These are phyloP conservation scores for Diatrype stigma DNA, from an alignment of 2,329 filamentous ascomycete species.

Conservation along the genomic window DNA sequence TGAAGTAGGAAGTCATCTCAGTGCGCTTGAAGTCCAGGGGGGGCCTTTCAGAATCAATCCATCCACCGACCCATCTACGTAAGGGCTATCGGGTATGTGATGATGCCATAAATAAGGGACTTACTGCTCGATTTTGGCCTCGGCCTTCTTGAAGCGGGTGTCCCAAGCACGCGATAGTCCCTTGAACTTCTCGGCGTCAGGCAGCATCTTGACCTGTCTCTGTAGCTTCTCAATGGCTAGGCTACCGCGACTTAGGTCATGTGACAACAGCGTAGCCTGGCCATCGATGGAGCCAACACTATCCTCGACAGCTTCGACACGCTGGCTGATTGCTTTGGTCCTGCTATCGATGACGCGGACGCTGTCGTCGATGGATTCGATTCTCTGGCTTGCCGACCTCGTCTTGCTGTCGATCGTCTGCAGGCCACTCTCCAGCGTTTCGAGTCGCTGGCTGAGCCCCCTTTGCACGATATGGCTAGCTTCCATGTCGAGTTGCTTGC, in stretches of 20 bases:
- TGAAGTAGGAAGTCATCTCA: background rate
- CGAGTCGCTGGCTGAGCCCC: slow-evolving; percentile 18
- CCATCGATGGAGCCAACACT: slow-evolving; percentile 18
- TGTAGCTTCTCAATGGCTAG: slow-evolving; percentile 20
- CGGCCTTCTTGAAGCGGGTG: slow-evolving; percentile 18
- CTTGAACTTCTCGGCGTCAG: slow-evolving; percentile 19
- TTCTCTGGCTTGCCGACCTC: slow-evolving; percentile 16
- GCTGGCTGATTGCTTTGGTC: slow-evolving; percentile 20
- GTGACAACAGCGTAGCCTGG: slow-evolving; percentile 20
- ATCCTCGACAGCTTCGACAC: slow-evolving; percentile 21
- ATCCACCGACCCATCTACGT: too few species aligned
- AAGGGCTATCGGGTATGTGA: too few species aligned
- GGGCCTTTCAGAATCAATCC: background rate
- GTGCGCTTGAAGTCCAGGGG: background rate
- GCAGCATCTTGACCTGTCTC: slow-evolving; percentile 20
- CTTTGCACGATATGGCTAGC: slow-evolving; percentile 18
- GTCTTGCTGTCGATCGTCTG: slow-evolving; percentile 16
- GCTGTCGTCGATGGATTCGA: slow-evolving; percentile 23
- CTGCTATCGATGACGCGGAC: slow-evolving; percentile 21
- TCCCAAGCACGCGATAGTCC: slow-evolving; percentile 20
- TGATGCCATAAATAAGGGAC: slow-evolving; percentile 3
- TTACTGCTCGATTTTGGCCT: slow-evolving; percentile 19
- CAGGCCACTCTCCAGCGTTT: slow-evolving; percentile 14
- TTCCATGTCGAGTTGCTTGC: slow-evolving; percentile 24
- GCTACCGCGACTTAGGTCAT: slow-evolving; percentile 20